Conservation (phyloP, 257 asterid genomes). For the Asclepias syriaca region DNA sequence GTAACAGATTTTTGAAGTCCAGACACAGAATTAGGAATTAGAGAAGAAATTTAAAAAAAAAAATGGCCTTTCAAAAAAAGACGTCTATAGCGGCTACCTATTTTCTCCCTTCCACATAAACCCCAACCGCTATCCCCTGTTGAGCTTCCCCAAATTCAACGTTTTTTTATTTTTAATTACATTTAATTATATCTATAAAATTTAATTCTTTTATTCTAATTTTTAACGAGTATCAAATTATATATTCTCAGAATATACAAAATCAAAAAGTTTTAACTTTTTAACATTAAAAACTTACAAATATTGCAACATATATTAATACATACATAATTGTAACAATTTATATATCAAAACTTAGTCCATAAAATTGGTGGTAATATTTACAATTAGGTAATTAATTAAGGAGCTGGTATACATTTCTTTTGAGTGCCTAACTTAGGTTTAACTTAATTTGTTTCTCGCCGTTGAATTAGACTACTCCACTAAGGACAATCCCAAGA, state of each 20-base stretch:
- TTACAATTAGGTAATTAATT: neutral
- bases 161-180: no score
- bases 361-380: no score
- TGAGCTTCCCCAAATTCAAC: neutral
- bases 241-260: no score
- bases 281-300: no score
- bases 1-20: slow-evolving; percentile 2
- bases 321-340: neutral
- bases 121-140: neutral
- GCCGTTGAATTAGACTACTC: slow-evolving; percentile 25
- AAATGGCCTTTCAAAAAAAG: neutral
- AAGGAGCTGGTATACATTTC: neutral
- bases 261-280: no score
- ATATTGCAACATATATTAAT: neutral
- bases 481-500: slow-evolving; percentile 14
- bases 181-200: no score
- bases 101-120: neutral
- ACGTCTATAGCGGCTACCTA: neutral
- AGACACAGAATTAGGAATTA: neutral
- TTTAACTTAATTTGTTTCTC: slow-evolving; percentile 2
- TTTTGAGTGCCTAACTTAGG: slow-evolving; percentile 20
- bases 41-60: no score
- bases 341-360: no score
- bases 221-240: no score
- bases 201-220: no score